phyloP scores from a whole-genome alignment of 2,329 filamentous ascomycete species.

The Stagonosporopsis rhizophila region DNA sequence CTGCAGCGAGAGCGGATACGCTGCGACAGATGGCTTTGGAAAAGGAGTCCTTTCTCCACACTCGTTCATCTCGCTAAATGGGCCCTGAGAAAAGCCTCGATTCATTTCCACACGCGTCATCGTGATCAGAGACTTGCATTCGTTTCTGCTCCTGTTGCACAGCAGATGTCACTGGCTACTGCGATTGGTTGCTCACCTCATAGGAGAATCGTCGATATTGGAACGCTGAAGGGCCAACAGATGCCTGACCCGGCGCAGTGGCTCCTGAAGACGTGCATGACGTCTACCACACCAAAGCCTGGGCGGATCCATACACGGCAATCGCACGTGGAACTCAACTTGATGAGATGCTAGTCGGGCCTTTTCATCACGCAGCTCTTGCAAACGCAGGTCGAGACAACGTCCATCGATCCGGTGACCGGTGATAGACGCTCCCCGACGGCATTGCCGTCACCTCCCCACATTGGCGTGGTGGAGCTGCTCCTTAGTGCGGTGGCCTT shows the following conservation, averaged over 20 bases:
- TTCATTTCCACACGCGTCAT: slow-evolving; percentile 41
- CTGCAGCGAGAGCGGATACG: slow-evolving; percentile 42
- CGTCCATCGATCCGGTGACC: slow-evolving; percentile 13
- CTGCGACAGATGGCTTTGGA: slow-evolving; percentile 18
- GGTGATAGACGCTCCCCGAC: slow-evolving; percentile 20
- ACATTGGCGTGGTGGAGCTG: slow-evolving; percentile 12
- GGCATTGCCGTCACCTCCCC: slow-evolving; percentile 16
- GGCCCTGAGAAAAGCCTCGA: slow-evolving; percentile 28
- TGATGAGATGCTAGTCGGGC: slow-evolving; percentile 24
- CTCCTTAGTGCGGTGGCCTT: slow-evolving; percentile 21
- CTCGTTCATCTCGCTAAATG: slow-evolving; percentile 48
- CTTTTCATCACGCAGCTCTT: slow-evolving; percentile 7
- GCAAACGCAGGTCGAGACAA: slow-evolving; percentile 12
- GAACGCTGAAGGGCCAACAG: slow-evolving; percentile 16
- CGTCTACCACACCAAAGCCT: slow-evolving; percentile 31
- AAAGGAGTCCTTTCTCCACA: slow-evolving; percentile 46
- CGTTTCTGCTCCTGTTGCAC: slow-evolving; percentile 30
- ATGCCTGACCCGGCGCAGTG: slow-evolving; percentile 38
- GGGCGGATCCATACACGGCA: slow-evolving; percentile 28
- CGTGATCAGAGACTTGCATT: slow-evolving; percentile 23
- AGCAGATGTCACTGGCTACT: slow-evolving; percentile 30
- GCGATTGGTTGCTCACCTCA: slow-evolving; percentile 24
- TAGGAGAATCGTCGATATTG: slow-evolving; percentile 28
- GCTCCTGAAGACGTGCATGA: slow-evolving; percentile 41
- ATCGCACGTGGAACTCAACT: slow-evolving; percentile 38